Evolutionary conservation across 116 monocot genomes (phyloP).

Genomic region (Dioscorea cayenensis): DNA sequence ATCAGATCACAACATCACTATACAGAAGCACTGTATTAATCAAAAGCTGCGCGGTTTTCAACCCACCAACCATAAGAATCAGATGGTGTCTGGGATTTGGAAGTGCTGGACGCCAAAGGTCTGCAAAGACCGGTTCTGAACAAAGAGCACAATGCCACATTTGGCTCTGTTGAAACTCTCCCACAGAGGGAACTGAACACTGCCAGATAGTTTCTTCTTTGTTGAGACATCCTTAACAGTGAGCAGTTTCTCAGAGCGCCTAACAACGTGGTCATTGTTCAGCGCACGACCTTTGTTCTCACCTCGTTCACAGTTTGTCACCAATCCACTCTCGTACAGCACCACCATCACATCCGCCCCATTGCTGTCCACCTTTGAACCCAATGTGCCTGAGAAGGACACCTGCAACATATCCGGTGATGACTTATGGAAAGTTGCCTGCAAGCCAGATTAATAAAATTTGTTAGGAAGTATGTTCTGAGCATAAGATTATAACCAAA

Average conservation of each 20-base stretch:
- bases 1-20: no score
- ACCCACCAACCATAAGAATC: background rate
- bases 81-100: conserved; percentile 33
- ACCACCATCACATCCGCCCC: conserved; percentile 67
- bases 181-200: conserved; percentile 61
- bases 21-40: no score
- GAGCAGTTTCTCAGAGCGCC: conserved; percentile 61
- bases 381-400: conserved; percentile 43
- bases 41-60: background rate
- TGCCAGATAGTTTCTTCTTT: conserved; percentile 64
- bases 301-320: conserved; percentile 55
- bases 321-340: conserved; percentile 62
- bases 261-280: conserved; percentile 67
- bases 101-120: conserved; percentile 46
- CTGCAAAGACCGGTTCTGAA: conserved; percentile 41
- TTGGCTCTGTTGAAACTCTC: conserved; percentile 49
- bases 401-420: conserved; percentile 52
- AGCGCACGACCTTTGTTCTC: conserved; percentile 60
- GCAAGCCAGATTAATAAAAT: background rate
- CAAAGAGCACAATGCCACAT: conserved; percentile 51
- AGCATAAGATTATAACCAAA: no score
- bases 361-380: conserved; percentile 46
- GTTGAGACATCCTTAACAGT: conserved; percentile 43
- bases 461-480: no score
- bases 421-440: conserved; percentile 65